Conservation (phyloP, 2,329 filamentous ascomycete genomes). For the Phaeomoniella chlamydospora region DNA sequence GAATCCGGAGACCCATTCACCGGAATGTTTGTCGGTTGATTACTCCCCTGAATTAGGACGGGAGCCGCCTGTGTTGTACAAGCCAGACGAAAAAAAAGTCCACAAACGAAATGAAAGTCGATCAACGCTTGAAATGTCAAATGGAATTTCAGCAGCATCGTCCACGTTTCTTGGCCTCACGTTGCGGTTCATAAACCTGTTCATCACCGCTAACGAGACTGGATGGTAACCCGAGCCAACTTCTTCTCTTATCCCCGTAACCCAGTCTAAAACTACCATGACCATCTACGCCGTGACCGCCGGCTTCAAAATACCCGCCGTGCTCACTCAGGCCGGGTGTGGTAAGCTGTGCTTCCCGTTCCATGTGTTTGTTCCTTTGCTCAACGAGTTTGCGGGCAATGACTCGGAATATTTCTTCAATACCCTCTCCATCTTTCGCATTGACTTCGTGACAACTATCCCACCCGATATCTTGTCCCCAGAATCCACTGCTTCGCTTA, state of each 20-base stretch:
- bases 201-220: background rate
- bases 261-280: conserved; percentile 46
- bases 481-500: conserved; percentile 37
- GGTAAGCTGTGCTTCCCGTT: conserved; percentile 31
- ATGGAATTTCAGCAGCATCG: background rate
- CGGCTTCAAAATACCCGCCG: conserved; percentile 33
- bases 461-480: conserved; percentile 89
- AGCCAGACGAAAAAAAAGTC: too few species aligned
- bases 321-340: conserved; percentile 27
- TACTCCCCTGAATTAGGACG: too few species aligned
- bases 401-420: conserved; percentile 90
- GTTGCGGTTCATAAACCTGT: background rate
- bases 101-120: too few species aligned
- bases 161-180: background rate
- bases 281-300: conserved; percentile 18
- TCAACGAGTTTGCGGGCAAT: conserved; percentile 75
- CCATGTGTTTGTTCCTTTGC: conserved; percentile 44
- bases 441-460: conserved; percentile 96
- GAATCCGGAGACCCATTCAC: too few species aligned
- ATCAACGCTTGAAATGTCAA: too few species aligned
- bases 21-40: too few species aligned
- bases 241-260: conserved; percentile 46
- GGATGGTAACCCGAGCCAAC: conserved; percentile 49
- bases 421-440: conserved; percentile 84
- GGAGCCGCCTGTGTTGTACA: too few species aligned